Base-by-base conservation (phyloP, 306 rosid species). In the Canavalia gladiata region DNA sequence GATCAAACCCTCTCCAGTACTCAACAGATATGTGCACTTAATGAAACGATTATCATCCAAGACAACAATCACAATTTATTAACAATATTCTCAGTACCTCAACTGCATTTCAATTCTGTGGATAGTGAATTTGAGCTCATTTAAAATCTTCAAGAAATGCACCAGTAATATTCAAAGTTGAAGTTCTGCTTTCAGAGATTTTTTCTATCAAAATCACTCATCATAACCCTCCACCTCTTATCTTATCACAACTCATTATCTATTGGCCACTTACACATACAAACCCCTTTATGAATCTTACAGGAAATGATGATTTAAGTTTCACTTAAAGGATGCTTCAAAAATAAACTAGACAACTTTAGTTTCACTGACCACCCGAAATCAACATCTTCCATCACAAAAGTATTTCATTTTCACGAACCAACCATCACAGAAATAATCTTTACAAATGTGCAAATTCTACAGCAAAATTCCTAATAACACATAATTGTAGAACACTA, bases 361-460 rank as follows among this genome's bases (percentile, higher is more conserved):
- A 46, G 49, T 6, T 72, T 67, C 66, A 67, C 11, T 5, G 56
- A 68, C 73, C 57, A 50, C 60, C 52, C 59, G 41, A 58, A 65
- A 77, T 35, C 52, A 64, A 68, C 76, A 73, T 33, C 58, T 52
- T 57, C 76, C 30, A 33, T 35, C 70, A 60, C 31, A 51, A 6
- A 77, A 51, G 35, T 13, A 59, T 68, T 68, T 74, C 72, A 74
- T 46, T 68, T 68, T 74, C 72, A 74, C 37, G 50, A 71, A 75
- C 73, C 55, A 78, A 74, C 37, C 47, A 78, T 74, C 46, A 67
- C 5, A 12, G 67, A 66, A 63, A 49, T 50, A 58, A 42, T 9
- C 70, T 63, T 74, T 30, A 68, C 54, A 59, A 41, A 62, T 29
- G 37, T 9, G 1, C 65, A 68, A 42, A 49, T 12, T 60, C 35